phyloP scores from a whole-genome alignment of 352 stramenopile genomes.

The Pythium dissotocum region DNA sequence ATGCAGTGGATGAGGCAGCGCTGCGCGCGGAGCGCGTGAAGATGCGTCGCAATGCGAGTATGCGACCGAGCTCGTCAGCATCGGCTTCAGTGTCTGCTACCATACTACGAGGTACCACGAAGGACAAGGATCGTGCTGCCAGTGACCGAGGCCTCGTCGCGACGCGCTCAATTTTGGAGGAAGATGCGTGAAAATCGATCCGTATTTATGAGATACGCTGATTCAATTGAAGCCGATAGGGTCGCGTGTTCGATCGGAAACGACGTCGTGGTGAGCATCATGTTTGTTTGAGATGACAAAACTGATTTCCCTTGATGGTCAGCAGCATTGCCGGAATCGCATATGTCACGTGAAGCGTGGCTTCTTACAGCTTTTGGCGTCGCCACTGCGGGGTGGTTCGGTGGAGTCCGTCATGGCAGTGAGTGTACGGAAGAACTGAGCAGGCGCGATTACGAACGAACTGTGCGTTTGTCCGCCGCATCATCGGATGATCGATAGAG shows the following conservation, averaged over 20 bases:
- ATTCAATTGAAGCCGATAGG: not conserved
- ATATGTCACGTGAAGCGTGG: too few relatives aligned
- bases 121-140: conserved; percentile 16
- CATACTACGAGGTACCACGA: not conserved
- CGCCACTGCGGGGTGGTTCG: too few relatives aligned
- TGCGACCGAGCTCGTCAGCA: not conserved
- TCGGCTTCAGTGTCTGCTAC: not conserved
- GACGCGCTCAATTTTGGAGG: not conserved
- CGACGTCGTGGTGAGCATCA: too few relatives aligned
- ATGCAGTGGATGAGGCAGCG: conserved; percentile 58
- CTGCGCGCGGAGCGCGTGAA: conserved; percentile 61
- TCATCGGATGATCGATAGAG: too few relatives aligned
- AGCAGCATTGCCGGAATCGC: too few relatives aligned
- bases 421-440: too few relatives aligned
- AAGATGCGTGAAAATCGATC: not conserved
- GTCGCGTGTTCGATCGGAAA: not conserved
- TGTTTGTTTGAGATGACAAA: too few relatives aligned
- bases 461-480: too few relatives aligned
- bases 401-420: too few relatives aligned
- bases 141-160: conserved; percentile 17
- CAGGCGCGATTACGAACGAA: too few relatives aligned
- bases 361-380: too few relatives aligned
- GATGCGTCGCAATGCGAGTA: conserved; percentile 39
- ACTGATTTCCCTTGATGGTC: too few relatives aligned
- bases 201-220: not conserved